A percentile compares a stretch with the other conserved stretches of the same genome.
Conservation (phyloP, 2,329 filamentous ascomycete species). For the Boeremia lycopersici region DNA sequence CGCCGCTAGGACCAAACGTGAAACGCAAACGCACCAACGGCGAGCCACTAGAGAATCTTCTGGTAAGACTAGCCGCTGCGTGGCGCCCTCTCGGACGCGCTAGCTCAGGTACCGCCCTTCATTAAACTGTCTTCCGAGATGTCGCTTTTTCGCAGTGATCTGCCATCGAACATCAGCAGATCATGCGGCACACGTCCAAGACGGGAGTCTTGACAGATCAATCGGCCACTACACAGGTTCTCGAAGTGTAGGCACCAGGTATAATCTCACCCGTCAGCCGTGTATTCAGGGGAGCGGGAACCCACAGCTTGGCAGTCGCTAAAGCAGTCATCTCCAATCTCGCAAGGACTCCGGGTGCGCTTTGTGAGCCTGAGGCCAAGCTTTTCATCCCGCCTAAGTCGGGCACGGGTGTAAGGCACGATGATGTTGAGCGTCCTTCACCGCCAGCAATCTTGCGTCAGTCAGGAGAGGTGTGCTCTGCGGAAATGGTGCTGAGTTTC, state of each 20-base stretch:
- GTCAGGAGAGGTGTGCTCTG: neutral
- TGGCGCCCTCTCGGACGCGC: constrained; percentile 38
- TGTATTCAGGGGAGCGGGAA: constrained; percentile 8
- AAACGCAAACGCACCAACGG: constrained; percentile 35
- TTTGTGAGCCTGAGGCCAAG: constrained; percentile 23
- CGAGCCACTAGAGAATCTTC: constrained; percentile 21
- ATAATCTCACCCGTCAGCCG: constrained; percentile 8
- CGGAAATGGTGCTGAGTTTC: neutral
- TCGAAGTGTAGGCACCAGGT: neutral
- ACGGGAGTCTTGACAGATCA: constrained; percentile 13
- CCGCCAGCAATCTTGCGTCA: neutral
- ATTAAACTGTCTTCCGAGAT: constrained; percentile 24
- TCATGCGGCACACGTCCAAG: constrained; percentile 16
- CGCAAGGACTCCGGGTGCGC: constrained; percentile 9
- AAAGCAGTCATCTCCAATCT: constrained; percentile 20
- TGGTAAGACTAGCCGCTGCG: constrained; percentile 31
- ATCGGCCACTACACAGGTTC: too few relatives aligned
- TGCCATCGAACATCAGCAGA: constrained; percentile 8
- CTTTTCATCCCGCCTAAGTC: constrained; percentile 5
- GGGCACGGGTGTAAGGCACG: constrained; percentile 13
- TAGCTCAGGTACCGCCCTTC: constrained; percentile 40
- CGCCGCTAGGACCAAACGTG: constrained; percentile 31
- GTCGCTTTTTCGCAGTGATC: constrained; percentile 5
- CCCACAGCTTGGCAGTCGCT: constrained; percentile 10
- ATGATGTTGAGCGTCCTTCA: constrained; percentile 1